Base-by-base conservation (phyloP, 2,329 filamentous ascomycete species). In the Huntiella omanensis region DNA sequence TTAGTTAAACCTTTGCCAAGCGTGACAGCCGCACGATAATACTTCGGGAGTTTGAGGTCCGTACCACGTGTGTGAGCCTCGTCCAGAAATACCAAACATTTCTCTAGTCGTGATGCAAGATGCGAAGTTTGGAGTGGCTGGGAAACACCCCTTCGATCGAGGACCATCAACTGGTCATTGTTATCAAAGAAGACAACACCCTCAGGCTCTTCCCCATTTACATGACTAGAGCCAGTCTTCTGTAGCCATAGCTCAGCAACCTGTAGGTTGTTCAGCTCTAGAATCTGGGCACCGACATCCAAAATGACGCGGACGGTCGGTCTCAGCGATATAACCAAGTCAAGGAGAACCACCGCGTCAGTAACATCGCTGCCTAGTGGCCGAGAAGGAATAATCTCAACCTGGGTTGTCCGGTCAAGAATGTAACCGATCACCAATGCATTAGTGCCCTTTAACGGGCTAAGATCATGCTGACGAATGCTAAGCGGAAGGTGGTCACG, bases 1-100 rank as follows among this genome's bases (percentile, higher is more conserved):
- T 86, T 87, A 0, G 74, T 79, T 1, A 84, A 52, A 3, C 64
- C 62, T 0, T 75, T 65, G 0, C 80, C 80, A 0, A 88, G 56
- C 0, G 79, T 85, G 0, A 86, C 74, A 0, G 74, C 75, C 0
- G 79, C 82, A 0, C 72, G 63, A 52, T 77, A 78, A 8, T 67
- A 4, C 0, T 48, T 47, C 0, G 78, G 80, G 0, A 84, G 58
- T 32, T 69, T 71, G 0, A 86, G 55, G 51, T 87, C 80, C 0
- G 70, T 83, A 0, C 82, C 80, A 50, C 80, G 59, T 0, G 80
- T 83, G 50, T 86, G 80, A 0, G 71, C 68, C 48, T 86, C 74
- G 42, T 86, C 80, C 0, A 87, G 62, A 45, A 77, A 86, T 0
- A 85, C 64, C 0, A 83, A 56, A 47, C 80, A 86, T 0, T 52